phyloP scores from a whole-genome alignment of 768 basidiomycete species.

The Sarcomyxa edulis region DNA sequence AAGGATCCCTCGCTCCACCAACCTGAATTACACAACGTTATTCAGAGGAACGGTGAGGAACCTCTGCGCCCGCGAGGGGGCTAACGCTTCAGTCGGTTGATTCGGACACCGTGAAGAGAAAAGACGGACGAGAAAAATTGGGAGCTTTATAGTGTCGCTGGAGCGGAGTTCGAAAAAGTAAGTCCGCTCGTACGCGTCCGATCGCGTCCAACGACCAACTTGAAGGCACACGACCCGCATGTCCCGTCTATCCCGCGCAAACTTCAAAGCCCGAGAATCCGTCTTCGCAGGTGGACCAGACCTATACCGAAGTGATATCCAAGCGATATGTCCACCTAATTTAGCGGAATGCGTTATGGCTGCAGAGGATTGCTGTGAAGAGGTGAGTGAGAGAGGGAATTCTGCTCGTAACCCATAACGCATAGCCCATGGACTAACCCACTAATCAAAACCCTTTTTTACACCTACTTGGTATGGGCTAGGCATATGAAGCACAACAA shows the following conservation, averaged over 20 bases:
- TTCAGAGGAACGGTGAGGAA: constrained; percentile 41
- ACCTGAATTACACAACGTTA: constrained; percentile 65
- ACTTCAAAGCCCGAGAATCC: constrained; percentile 60
- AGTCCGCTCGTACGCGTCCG: constrained; percentile 1
- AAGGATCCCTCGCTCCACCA: constrained; percentile 69
- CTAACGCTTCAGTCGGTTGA: constrained; percentile 67
- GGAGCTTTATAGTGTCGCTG: constrained; percentile 16
- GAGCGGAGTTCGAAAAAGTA: constrained; percentile 23
- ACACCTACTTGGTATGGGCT: constrained; percentile 2
- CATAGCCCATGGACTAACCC: too few species aligned
- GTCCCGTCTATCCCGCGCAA: constrained; percentile 48
- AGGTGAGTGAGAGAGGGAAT: constrained; percentile 39
- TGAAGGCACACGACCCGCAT: constrained; percentile 17
- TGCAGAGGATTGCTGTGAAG: constrained; percentile 79
- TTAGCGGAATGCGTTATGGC: constrained; percentile 72
- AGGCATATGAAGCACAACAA: constrained; percentile 68
- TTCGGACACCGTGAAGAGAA: constrained; percentile 59
- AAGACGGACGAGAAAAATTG: constrained; percentile 14
- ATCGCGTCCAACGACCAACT: background rate
- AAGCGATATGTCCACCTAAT: constrained; percentile 65
- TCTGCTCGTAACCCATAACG: too few species aligned
- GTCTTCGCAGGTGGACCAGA: constrained; percentile 67
- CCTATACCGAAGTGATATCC: constrained; percentile 56
- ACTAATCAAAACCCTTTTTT: too few species aligned
- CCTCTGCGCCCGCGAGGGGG: constrained; percentile 39